Evolutionary conservation across 805 yeast species (phyloP).

Genomic region (Schwanniomyces polymorphus): DNA sequence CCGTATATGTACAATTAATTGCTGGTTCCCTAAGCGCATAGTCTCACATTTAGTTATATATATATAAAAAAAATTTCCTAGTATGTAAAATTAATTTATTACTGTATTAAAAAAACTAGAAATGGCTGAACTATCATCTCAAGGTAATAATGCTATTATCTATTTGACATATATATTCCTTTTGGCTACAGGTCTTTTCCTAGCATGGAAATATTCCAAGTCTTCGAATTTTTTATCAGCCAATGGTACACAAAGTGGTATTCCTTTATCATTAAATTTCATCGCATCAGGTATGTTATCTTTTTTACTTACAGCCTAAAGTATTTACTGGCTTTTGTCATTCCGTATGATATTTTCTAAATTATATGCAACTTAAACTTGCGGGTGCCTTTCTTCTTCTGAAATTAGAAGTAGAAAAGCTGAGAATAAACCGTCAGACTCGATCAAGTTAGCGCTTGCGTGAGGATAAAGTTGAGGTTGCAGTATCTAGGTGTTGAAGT

Average conservation of each 20-base stretch:
- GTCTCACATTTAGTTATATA: background rate
- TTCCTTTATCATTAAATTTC: conserved; percentile 84
- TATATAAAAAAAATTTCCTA: background rate
- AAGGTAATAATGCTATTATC: conserved; percentile 45
- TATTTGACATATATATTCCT: conserved; percentile 40
- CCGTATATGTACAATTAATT: background rate
- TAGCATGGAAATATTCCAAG: conserved; percentile 58
- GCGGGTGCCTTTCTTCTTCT: conserved; percentile 32
- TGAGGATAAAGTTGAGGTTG: conserved; percentile 34
- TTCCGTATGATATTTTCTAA: background rate
- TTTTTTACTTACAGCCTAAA: background rate
- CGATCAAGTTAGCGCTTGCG: conserved; percentile 48
- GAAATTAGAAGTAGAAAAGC: conserved; percentile 19
- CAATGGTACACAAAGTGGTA: conserved; percentile 75
- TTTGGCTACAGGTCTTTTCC: conserved; percentile 37
- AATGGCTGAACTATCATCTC: conserved; percentile 32
- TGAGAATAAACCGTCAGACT: conserved; percentile 45
- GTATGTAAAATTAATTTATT: background rate
- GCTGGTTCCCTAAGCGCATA: background rate
- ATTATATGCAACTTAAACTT: conserved; percentile 9
- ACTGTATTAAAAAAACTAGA: background rate
- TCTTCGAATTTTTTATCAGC: conserved; percentile 66
- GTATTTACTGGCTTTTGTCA: background rate
- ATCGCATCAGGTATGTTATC: conserved; percentile 81
- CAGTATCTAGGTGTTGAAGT: background rate